phyloP scores from a whole-genome alignment of 2,329 filamentous ascomycete species.

The Neonectria punicea region DNA sequence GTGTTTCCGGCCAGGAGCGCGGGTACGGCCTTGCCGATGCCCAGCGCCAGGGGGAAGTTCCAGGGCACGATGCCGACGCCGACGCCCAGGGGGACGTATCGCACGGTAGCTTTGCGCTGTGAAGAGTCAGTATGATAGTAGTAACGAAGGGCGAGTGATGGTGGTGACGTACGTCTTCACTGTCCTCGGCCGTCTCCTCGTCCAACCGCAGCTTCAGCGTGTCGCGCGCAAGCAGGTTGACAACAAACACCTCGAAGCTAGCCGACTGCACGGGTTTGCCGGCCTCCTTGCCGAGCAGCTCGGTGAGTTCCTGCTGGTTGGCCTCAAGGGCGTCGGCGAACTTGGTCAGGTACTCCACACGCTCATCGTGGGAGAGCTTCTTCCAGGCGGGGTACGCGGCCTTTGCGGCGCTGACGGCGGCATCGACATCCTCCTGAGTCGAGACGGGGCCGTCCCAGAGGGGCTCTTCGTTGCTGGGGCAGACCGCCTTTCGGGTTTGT shows the following conservation, averaged over 20 bases:
- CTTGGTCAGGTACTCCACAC: slow-evolving; percentile 34
- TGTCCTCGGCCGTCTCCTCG: slow-evolving; percentile 34
- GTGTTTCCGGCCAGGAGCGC: slow-evolving; percentile 67
- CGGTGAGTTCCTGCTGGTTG: slow-evolving; percentile 34
- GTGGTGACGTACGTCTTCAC: slow-evolving; percentile 15
- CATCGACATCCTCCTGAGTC: slow-evolving; percentile 43
- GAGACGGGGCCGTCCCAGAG: slow-evolving; percentile 46
- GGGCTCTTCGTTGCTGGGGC: slow-evolving; percentile 46
- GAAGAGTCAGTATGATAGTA: neutral
- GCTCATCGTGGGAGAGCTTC: slow-evolving; percentile 39
- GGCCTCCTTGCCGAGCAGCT: slow-evolving; percentile 37
- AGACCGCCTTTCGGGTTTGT: slow-evolving; percentile 36
- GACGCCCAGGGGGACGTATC: slow-evolving; percentile 31
- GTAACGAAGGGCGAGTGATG: neutral
- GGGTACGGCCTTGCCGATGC: slow-evolving; percentile 61
- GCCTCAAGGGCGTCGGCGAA: slow-evolving; percentile 44
- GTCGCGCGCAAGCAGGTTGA: slow-evolving; percentile 14
- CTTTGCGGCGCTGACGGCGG: slow-evolving; percentile 42
- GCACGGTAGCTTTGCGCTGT: slow-evolving; percentile 26
- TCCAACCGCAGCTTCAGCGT: slow-evolving; percentile 27
- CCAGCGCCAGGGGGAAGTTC: slow-evolving; percentile 37
- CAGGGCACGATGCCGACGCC: slow-evolving; percentile 37
- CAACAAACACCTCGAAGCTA: slow-evolving; percentile 26
- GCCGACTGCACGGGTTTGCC: slow-evolving; percentile 39
- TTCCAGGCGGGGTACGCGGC: slow-evolving; percentile 46